Evolutionary conservation across 495 filamentous ascomycete species (phyloP), one percentile per base, ranked within the genome.

Genomic region (Sporormia fimetaria): DNA sequence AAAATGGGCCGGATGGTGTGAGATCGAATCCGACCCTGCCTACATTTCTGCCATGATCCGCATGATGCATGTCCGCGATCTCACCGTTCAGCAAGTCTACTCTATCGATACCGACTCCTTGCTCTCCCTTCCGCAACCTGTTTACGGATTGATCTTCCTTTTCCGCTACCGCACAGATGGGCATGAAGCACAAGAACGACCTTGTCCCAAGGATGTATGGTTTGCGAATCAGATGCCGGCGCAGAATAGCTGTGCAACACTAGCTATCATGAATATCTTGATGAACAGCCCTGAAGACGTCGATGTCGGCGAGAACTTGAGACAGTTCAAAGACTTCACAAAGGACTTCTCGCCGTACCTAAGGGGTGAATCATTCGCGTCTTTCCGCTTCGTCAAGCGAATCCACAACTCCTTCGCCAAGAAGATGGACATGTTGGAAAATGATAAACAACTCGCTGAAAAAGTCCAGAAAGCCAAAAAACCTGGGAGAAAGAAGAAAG

Each of bases 1-100:
- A 29, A 57, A 33, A 6, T 84, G 80, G 80, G 70, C 71, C 44
- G 86, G 85, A 17, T 98, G 86, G 69, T 80, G 78, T 31, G 87
- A 94, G 54, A 68, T 95, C 25, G 86, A 94, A 58, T 92, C 84
- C 0, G 87, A 98, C 40, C 90, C 90, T 2, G 86, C 87, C 21
- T 71, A 86, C 26, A 94, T 95, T 68, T 87, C 81, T 51, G 72
- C 75, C 21, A 87, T 94, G 63, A 70, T 98, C 15, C 68, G 67
- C 16, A 74, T 81, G 18, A 77, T 93, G 38, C 85, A 83, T 10
- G 78, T 87, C 15, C 66, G 70, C 27, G 76, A 75, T 20, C 75
- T 84, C 21, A 78, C 75, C 49, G 72, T 92, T 6, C 70, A 82
- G 57, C 87, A 98, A 52, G 65, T 94, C n/a, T 70, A 83, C 37